Conservation (phyloP, 257 asterid genomes). For the Nicotiana tabacum region DNA sequence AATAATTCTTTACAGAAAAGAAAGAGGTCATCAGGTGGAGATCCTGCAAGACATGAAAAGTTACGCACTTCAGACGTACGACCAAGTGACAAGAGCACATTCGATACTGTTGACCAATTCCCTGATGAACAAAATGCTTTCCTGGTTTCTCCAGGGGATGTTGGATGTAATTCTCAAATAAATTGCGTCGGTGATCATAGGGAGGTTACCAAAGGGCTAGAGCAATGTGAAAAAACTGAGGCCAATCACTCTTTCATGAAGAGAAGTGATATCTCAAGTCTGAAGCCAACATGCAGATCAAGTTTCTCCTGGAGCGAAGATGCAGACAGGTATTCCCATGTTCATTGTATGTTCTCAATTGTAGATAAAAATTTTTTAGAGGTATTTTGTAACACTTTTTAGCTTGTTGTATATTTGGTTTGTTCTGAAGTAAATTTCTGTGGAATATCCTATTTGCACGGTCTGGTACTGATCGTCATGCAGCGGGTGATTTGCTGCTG, state of each 20-base stretch:
- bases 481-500: neutral
- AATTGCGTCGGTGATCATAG: conserved; percentile 23
- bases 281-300: conserved; percentile 39
- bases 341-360: neutral
- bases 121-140: conserved; percentile 28
- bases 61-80: conserved; percentile 29
- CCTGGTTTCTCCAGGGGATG: conserved; percentile 29
- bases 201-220: conserved; percentile 32
- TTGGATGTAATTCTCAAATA: conserved; percentile 27
- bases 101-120: neutral
- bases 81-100: conserved; percentile 4
- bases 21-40: conserved; percentile 32
- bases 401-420: neutral
- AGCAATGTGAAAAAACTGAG: conserved; percentile 37
- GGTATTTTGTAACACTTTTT: neutral
- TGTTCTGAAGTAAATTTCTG: neutral
- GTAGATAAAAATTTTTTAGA: neutral
- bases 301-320: conserved; percentile 79
- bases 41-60: conserved; percentile 33
- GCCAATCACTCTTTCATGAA: conserved; percentile 31
- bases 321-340: conserved; percentile 63
- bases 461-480: neutral
- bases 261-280: conserved; percentile 46
- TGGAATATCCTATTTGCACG: neutral
- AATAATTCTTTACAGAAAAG: conserved; percentile 42